Base-by-base conservation (phyloP, 2,329 filamentous ascomycete genomes). In the Cladosporium phlei region DNA sequence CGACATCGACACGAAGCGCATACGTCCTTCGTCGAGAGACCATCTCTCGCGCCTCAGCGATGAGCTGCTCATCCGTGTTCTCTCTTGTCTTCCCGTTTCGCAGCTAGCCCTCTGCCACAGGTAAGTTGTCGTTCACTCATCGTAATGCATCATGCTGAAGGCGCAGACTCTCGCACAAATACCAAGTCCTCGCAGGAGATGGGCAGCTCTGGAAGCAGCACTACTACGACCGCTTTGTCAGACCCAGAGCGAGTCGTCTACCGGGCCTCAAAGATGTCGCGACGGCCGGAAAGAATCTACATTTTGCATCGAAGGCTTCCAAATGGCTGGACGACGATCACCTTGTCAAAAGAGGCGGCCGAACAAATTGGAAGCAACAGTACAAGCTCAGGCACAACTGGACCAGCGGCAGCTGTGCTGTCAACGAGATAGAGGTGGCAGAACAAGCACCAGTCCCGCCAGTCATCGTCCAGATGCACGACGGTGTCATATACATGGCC, bases 381-480 rank as follows among this genome's bases (percentile, higher is more conserved):
- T 97, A 94, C 67, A 88, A 85, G 59, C 73, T 96, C 39, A 78
- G 87, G 35, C 86, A 95, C 63, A 97, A 97, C 68, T 97, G 93
- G 93, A 79, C 86, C 1, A 80, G 77, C 52, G 93, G 91, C 0
- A 82, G 79, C 55, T 95, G 88, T 59, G 84, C 80, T 28, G 80
- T 95, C 10, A 82, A 85, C 27, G 86, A 95, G 65, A 78, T 96
- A 22, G 75, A 82, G 34, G 76, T 88, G 19, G 69, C 74, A 44
- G 70, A 75, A 48, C 56, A 68, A 33, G 66, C 71, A 1, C 68
- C 72, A 45, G 61, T 82, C 63, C 72, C 86, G 28, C 75, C 76
- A 2, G 64, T 89, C 28, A 70, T 96, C 5, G 86, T 90, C 38
- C 88, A 86, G 62, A 77, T 95, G 52, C 78, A 84, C 32, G 81